A percentile compares a stretch with the other conserved stretches of the same genome.
Evolutionary conservation across 257 asterid genomes (phyloP).

Genomic region (Forsythia viridissima): DNA sequence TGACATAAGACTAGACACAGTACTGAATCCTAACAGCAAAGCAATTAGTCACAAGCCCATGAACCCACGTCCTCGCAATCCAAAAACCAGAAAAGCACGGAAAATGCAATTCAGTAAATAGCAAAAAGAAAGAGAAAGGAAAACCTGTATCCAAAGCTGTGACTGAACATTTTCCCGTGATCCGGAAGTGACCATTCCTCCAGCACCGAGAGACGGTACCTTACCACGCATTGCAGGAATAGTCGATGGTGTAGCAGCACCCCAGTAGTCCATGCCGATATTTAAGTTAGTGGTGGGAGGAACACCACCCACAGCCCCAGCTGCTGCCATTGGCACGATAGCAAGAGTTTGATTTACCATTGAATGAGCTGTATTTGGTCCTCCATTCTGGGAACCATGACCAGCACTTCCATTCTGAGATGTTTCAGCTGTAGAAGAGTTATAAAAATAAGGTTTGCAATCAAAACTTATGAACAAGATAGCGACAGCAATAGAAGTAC

Average conservation of each 20-base stretch:
- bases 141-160: conserved; percentile 67
- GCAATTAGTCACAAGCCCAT: not conserved
- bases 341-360: conserved; percentile 43
- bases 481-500: conserved; percentile 7
- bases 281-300: conserved; percentile 71
- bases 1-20: not conserved
- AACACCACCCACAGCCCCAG: conserved; percentile 48
- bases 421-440: conserved; percentile 55
- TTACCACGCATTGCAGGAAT: conserved; percentile 57
- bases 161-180: conserved; percentile 63
- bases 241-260: conserved; percentile 53
- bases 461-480: conserved; percentile 23
- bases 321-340: conserved; percentile 42
- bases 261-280: conserved; percentile 84
- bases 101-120: conserved; percentile 6
- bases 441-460: conserved; percentile 22
- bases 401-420: conserved; percentile 63
- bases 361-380: conserved; percentile 40
- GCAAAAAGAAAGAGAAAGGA: not conserved
- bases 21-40: not conserved
- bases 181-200: conserved; percentile 53
- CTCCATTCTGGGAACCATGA: conserved; percentile 71
- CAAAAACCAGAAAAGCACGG: not conserved
- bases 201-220: conserved; percentile 53
- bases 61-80: not conserved